phyloP scores from a whole-genome alignment of 2,329 filamentous ascomycete genomes.

The Arthrobotrys pseudoclavata region DNA sequence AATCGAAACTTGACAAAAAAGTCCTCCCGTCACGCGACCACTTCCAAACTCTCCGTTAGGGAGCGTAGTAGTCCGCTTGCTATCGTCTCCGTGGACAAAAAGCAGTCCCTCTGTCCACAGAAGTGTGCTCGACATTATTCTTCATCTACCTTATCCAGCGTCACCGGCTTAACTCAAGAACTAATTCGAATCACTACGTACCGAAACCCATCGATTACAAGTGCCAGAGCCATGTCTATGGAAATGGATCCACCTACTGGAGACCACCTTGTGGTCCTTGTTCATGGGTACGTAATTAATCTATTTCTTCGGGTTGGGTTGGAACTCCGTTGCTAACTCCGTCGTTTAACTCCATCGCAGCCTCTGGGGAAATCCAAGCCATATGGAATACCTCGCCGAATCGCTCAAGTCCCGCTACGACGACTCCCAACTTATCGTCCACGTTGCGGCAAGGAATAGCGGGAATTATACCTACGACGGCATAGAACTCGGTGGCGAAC shows the following conservation, averaged over 20 bases:
- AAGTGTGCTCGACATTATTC: slow-evolving; percentile 13
- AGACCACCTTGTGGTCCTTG: slow-evolving; percentile 81
- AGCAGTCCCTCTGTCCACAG: neutral
- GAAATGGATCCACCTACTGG: slow-evolving; percentile 66
- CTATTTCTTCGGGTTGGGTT: slow-evolving; percentile 5
- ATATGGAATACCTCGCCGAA: slow-evolving; percentile 78
- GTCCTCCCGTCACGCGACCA: neutral
- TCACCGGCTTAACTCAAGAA: slow-evolving; percentile 54
- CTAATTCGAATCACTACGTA: slow-evolving; percentile 47
- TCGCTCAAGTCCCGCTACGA: slow-evolving; percentile 74
- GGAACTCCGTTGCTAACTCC: slow-evolving; percentile 11
- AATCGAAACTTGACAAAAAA: slow-evolving; percentile 8
- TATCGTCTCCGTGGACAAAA: neutral
- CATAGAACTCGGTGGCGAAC: slow-evolving; percentile 77
- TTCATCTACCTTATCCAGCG: slow-evolving; percentile 41
- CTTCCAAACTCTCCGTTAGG: slow-evolving; percentile 39
- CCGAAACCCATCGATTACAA: slow-evolving; percentile 27
- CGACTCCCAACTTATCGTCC: slow-evolving; percentile 76
- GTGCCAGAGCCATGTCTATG: slow-evolving; percentile 25
- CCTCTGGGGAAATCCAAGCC: slow-evolving; percentile 83
- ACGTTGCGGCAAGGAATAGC: slow-evolving; percentile 79
- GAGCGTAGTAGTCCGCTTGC: neutral
- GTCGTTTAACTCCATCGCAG: slow-evolving; percentile 66
- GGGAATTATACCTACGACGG: slow-evolving; percentile 80
- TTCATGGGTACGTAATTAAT: slow-evolving; percentile 75